phyloP scores from a whole-genome alignment of 2,329 filamentous ascomycete species.

The Xylariaceae sp. region DNA sequence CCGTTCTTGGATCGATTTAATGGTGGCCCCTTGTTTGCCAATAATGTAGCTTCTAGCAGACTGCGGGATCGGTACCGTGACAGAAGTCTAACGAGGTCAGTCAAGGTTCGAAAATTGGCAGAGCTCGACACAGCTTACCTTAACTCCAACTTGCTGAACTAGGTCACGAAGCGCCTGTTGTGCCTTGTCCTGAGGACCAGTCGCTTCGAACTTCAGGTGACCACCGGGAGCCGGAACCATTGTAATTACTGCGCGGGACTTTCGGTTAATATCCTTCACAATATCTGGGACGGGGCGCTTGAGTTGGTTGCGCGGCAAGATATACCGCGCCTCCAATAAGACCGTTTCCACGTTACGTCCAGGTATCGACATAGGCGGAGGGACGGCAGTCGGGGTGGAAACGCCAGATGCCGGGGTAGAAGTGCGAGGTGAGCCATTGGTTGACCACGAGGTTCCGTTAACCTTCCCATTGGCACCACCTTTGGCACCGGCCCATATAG shows the following conservation, averaged over 20 bases:
- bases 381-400: slow-evolving; percentile 46
- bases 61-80: slow-evolving; percentile 78
- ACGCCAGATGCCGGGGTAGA: slow-evolving; percentile 66
- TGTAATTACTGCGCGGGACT: slow-evolving; percentile 83
- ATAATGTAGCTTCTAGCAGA: slow-evolving; percentile 89
- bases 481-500: slow-evolving; percentile 75
- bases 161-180: slow-evolving; percentile 89
- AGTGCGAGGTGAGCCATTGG: slow-evolving; percentile 60
- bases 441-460: slow-evolving; percentile 57
- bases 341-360: slow-evolving; percentile 81
- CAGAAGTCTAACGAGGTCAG: slow-evolving; percentile 45
- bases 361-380: slow-evolving; percentile 72
- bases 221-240: slow-evolving; percentile 74
- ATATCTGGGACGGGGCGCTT: slow-evolving; percentile 85
- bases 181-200: slow-evolving; percentile 80
- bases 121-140: slow-evolving; percentile 58
- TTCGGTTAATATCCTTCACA: slow-evolving; percentile 88
- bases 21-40: slow-evolving; percentile 85
- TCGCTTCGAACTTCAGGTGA: slow-evolving; percentile 79
- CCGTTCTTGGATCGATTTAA: slow-evolving; percentile 86
- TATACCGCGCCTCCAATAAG: slow-evolving; percentile 72
- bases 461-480: slow-evolving; percentile 57
- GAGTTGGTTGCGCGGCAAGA: slow-evolving; percentile 75
- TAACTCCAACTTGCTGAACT: slow-evolving; percentile 82
- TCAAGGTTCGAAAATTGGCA: background rate